phyloP scores from a whole-genome alignment of 257 asterid genomes.

The Fraxinus excelsior region DNA sequence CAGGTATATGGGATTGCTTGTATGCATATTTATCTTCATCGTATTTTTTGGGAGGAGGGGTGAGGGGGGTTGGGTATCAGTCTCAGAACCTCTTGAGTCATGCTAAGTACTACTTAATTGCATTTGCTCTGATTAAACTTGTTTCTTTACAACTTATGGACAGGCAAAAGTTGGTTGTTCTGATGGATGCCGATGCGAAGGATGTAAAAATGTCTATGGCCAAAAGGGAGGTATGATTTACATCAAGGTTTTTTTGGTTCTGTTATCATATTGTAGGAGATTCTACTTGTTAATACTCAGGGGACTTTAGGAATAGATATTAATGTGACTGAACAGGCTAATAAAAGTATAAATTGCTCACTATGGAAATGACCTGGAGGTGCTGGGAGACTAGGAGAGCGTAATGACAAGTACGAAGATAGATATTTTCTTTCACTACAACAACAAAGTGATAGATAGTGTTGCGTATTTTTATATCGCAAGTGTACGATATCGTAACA shows the following conservation, averaged over 20 bases:
- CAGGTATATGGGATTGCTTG: constrained; percentile 50
- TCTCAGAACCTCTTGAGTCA: not conserved
- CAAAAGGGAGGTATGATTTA: constrained; percentile 61
- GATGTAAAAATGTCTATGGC: constrained; percentile 73
- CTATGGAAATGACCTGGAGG: not conserved
- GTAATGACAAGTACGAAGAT: not conserved
- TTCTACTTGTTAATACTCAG: not conserved
- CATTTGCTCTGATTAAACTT: constrained; percentile 12
- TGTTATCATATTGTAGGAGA: not conserved
- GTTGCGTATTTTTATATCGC: too few species aligned
- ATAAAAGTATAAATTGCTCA: not conserved
- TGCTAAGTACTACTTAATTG: not conserved
- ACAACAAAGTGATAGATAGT: not conserved
- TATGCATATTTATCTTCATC: constrained; percentile 5
- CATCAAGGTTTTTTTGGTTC: not conserved
- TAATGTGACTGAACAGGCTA: not conserved
- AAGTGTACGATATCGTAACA: too few species aligned
- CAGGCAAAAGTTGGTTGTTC: constrained; percentile 86
- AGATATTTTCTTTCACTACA: not conserved
- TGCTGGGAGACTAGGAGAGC: not conserved
- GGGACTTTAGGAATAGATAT: not conserved
- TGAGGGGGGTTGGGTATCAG: not conserved
- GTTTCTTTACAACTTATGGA: constrained; percentile 23
- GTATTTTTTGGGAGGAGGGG: not conserved
- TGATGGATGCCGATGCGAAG: constrained; percentile 86